Evolutionary conservation across 192 early-diverging fungal species (phyloP).

Genomic region (Umbelopsis vinacea): DNA sequence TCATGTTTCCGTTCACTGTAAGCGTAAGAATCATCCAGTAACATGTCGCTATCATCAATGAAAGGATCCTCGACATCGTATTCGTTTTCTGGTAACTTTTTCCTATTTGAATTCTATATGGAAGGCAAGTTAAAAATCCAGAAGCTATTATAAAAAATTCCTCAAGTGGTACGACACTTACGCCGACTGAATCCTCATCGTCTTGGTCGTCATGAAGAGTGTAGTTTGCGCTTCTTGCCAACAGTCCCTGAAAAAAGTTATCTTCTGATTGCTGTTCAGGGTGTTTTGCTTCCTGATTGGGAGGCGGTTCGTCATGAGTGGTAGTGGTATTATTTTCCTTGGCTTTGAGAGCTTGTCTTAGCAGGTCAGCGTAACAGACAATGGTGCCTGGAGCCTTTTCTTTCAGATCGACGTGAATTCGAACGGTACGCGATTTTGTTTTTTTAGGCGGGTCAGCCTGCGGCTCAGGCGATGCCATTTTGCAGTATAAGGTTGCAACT

Average conservation of each 20-base stretch:
- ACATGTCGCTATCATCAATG: conserved; percentile 64
- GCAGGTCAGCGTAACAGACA: conserved; percentile 10
- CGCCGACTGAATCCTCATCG: conserved; percentile 7
- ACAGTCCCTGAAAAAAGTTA: not conserved
- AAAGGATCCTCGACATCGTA: conserved; percentile 63
- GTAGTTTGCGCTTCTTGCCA: conserved; percentile 16
- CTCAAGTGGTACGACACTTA: not conserved
- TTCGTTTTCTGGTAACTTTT: conserved; percentile 35
- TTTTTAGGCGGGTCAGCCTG: conserved; percentile 21
- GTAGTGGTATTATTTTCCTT: not conserved
- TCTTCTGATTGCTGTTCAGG: not conserved
- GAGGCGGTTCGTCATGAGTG: not conserved
- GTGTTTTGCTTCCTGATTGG: not conserved
- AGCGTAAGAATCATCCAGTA: conserved; percentile 39
- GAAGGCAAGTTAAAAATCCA: not conserved
- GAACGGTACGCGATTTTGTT: not conserved
- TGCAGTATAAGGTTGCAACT: not conserved
- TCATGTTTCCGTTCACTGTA: conserved; percentile 36
- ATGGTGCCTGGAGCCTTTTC: conserved; percentile 14
- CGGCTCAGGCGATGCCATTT: conserved; percentile 18
- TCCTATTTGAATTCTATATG: not conserved
- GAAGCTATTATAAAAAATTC: too few species aligned
- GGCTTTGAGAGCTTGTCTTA: not conserved
- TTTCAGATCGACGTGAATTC: conserved; percentile 20
- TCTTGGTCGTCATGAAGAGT: conserved; percentile 3